Evolutionary conservation across 139 green algal species (phyloP).

Genomic region (Chlorella vulgaris): DNA sequence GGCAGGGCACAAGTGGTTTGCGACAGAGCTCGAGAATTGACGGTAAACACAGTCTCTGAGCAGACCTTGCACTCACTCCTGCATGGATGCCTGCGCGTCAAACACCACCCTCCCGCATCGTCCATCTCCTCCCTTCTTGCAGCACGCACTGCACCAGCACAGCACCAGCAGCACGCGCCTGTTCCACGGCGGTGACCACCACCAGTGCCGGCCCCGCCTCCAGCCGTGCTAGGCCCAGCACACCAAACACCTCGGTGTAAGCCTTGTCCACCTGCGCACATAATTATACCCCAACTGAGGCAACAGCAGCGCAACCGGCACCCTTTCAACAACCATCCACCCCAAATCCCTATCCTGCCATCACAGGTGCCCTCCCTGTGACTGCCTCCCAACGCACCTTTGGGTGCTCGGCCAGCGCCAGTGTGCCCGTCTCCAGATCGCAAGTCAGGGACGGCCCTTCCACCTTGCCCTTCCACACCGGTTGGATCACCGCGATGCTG

Average conservation of each 20-base stretch:
- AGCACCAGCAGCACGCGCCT: conserved; percentile 44
- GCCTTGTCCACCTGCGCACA: conserved; percentile 9
- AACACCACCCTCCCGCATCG: neutral
- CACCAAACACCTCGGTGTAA: conserved; percentile 41
- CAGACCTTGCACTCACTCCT: neutral
- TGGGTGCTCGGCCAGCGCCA: conserved; percentile 43
- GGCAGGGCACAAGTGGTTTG: neutral
- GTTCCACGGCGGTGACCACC: conserved; percentile 59
- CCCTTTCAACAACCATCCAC: too few species aligned
- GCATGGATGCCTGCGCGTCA: too few species aligned
- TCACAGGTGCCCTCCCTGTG: too few species aligned
- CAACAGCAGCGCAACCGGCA: too few species aligned
- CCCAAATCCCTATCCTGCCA: too few species aligned
- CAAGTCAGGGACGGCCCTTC: conserved; percentile 42
- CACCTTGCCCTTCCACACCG: conserved; percentile 26
- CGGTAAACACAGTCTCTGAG: neutral
- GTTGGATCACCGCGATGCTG: conserved; percentile 51
- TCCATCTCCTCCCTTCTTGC: neutral
- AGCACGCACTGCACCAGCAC: neutral
- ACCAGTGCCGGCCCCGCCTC: conserved; percentile 50
- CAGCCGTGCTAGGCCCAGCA: conserved; percentile 58
- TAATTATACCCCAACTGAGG: too few species aligned
- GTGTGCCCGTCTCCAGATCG: conserved; percentile 49
- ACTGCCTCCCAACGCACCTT: neutral
- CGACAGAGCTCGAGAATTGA: too few species aligned